A percentile compares a stretch with the other conserved stretches of the same genome.
Evolutionary conservation across 2,329 filamentous ascomycete species (phyloP).

Genomic region (Fusarium humuli): DNA sequence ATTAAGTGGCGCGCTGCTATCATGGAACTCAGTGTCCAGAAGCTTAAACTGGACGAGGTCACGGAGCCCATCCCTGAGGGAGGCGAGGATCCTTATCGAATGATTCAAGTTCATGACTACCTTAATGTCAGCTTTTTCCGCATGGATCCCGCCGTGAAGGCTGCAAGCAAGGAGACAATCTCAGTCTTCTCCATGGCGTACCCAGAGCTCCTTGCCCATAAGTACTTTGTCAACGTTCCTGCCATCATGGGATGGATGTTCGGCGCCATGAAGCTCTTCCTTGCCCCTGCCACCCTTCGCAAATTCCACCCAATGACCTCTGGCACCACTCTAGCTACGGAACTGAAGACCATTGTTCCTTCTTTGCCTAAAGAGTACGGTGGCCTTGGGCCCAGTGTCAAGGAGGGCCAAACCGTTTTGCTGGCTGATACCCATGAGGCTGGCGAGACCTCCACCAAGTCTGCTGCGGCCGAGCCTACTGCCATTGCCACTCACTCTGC

Average conservation of each 20-base stretch:
- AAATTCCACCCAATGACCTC: conserved; percentile 84
- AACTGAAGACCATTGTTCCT: conserved; percentile 68
- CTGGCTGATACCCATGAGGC: conserved; percentile 39
- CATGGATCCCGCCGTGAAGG: conserved; percentile 80
- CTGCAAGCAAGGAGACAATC: conserved; percentile 83
- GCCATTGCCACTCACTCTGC: neutral
- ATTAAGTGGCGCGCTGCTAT: conserved; percentile 89
- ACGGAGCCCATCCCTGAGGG: conserved; percentile 78
- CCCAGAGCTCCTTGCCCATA: conserved; percentile 84
- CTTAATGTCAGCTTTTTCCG: conserved; percentile 87
- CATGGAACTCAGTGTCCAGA: conserved; percentile 86
- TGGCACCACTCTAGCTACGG: conserved; percentile 74
- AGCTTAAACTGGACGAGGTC: conserved; percentile 76
- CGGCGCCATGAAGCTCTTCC: conserved; percentile 78
- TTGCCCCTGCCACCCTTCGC: conserved; percentile 78
- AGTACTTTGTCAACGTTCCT: conserved; percentile 97
- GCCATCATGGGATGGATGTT: conserved; percentile 91
- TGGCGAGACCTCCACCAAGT: conserved; percentile 21
- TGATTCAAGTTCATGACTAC: conserved; percentile 95
- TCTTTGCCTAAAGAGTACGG: conserved; percentile 82
- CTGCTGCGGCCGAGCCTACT: conserved; percentile 3
- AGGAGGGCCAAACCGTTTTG: conserved; percentile 51
- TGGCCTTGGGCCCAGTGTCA: conserved; percentile 69
- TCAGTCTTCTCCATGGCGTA: conserved; percentile 84
- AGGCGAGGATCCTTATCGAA: conserved; percentile 85